phyloP scores from a whole-genome alignment of 495 filamentous ascomycete genomes.

The Lasiosphaeria ovina region DNA sequence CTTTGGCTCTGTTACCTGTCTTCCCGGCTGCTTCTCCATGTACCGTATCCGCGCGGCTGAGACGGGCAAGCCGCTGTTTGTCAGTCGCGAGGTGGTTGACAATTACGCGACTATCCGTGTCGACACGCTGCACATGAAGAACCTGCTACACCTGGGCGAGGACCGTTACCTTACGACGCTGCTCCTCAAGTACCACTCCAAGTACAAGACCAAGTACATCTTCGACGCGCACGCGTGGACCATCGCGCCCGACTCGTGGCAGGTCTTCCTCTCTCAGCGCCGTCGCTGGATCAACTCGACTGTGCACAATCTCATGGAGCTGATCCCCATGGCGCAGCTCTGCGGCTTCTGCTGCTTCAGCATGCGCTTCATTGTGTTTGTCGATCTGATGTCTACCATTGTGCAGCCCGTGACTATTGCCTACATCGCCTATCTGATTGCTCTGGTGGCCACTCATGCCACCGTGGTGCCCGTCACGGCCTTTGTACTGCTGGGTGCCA shows the following conservation, averaged over 20 bases:
- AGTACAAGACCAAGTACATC: slow-evolving; percentile 98
- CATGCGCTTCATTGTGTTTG: slow-evolving; percentile 97
- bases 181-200: slow-evolving; percentile 85
- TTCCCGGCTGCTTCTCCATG: slow-evolving; percentile 98
- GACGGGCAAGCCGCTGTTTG: slow-evolving; percentile 90
- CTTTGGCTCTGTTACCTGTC: slow-evolving; percentile 95
- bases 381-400: slow-evolving; percentile 88
- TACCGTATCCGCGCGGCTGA: slow-evolving; percentile 94
- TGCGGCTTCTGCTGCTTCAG: slow-evolving; percentile 99
- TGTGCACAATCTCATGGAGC: slow-evolving; percentile 94
- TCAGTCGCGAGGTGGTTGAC: slow-evolving; percentile 85
- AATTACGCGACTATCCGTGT: slow-evolving; percentile 88
- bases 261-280: slow-evolving; percentile 94
- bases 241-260: slow-evolving; percentile 89
- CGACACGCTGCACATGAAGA: slow-evolving; percentile 99
- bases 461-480: slow-evolving; percentile 73
- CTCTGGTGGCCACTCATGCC: slow-evolving; percentile 59
- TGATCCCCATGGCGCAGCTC: slow-evolving; percentile 87
- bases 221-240: slow-evolving; percentile 92
- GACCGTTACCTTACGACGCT: slow-evolving; percentile 96
- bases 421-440: slow-evolving; percentile 88
- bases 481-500: slow-evolving; percentile 85
- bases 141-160: slow-evolving; percentile 89
- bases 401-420: slow-evolving; percentile 90
- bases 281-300: slow-evolving; percentile 99